Evolutionary conservation across 1,284 basidiomycete species (phyloP), one percentile per base, ranked within the genome.

Genomic region (Violaceomyces palustris): DNA sequence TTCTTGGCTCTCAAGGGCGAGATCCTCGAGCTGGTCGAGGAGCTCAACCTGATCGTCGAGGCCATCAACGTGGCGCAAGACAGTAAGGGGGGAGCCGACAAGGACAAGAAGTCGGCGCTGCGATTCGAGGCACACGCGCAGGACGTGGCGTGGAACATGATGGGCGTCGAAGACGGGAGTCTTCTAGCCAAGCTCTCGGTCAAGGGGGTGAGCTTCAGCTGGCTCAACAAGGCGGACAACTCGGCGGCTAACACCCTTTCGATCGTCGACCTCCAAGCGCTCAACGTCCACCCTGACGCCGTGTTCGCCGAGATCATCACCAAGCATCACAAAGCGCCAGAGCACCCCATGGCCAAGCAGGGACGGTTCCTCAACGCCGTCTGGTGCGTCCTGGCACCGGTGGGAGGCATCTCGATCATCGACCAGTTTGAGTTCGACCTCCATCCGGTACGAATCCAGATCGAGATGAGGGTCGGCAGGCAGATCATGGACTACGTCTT

Each of bases 141-240:
- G 8, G 87, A 92, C 69, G 84, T 98, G 39, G 89, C 88, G 0
- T 98, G 92, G 91, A 82, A 82, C 59, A 94, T 98, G 89, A 77
- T 94, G 26, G 87, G 88, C 54, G 80, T 84, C 43, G 75, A 81
- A 18, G 61, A 59, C 27, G 79, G 80, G 32, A 81, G 85, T 39
- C 79, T 92, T 24, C 79, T 97, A 1, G 85, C 89, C 23, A 94
- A 96, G 75, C 79, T 96, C 35, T 85, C 87, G 14, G 81, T 94
- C 42, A 81, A 83, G 39, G 80, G 83, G 47, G 86, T 86, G 56
- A 79, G 87, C 57, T 92, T 86, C 73, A 82, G 82, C 33, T 89
- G 89, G 85, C 77, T 90, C 39, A 88, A 82, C 74, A 84, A 88
- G 54, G 87, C 88, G 59, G 91, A 96, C 73, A 86, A 88, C 52